A percentile compares a stretch with the other conserved stretches of the same genome.
phyloP scores from a whole-genome alignment of 129 eudicot species.

The Silybum marianum region DNA sequence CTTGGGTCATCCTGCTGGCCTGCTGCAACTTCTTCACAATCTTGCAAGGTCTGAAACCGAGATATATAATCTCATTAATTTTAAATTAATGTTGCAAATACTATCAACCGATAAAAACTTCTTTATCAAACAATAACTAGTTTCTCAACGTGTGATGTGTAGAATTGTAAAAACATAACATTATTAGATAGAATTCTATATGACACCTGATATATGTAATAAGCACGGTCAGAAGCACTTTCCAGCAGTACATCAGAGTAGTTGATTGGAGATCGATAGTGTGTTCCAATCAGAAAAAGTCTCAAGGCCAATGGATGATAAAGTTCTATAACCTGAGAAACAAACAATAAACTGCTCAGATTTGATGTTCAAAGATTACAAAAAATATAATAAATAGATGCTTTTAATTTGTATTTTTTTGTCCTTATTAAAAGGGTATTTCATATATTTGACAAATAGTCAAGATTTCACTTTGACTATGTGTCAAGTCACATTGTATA shows the following conservation, averaged over 20 bases:
- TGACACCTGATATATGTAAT: constrained; percentile 86
- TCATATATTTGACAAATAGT: neutral
- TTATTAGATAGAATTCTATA: neutral
- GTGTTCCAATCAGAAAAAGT: constrained; percentile 87
- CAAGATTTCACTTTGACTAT: neutral
- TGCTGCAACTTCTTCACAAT: constrained; percentile 57
- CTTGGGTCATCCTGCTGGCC: constrained; percentile 42
- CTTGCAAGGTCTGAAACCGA: constrained; percentile 76
- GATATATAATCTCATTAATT: neutral
- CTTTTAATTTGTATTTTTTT: neutral
- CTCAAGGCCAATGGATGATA: constrained; percentile 96
- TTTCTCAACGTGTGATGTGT: neutral
- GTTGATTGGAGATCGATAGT: constrained; percentile 90
- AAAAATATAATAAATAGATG: neutral
- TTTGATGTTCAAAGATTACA: constrained; percentile 2
- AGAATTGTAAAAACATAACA: neutral
- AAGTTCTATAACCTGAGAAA: constrained; percentile 75
- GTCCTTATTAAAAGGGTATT: neutral
- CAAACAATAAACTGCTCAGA: neutral
- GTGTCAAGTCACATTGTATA: neutral
- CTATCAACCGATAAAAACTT: neutral
- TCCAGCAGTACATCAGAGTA: constrained; percentile 84
- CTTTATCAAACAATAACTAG: neutral
- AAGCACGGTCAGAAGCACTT: constrained; percentile 88
- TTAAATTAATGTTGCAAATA: neutral